phyloP scores from a whole-genome alignment of 495 filamentous ascomycete genomes.

The Penicillium macrosclerotiorum region DNA sequence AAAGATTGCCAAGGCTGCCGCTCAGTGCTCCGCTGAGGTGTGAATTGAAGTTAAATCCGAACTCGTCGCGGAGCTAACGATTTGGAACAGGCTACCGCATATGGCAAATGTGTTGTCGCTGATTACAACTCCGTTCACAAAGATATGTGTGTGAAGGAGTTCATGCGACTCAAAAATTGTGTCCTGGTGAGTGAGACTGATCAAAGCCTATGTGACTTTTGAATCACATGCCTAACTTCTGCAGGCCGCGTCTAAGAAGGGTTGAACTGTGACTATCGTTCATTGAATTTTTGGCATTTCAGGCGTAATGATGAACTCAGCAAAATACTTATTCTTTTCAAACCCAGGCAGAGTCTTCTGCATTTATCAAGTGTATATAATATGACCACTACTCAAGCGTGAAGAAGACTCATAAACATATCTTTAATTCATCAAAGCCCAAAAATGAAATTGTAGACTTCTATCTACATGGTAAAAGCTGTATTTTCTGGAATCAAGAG shows the following conservation, averaged over 20 bases:
- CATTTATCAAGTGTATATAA: no score
- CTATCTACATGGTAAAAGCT: conserved; percentile 9
- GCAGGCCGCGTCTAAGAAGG: conserved; percentile 43
- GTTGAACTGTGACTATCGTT: conserved; percentile 9
- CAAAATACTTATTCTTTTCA: no score
- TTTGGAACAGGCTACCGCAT: conserved; percentile 69
- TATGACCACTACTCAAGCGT: not conserved
- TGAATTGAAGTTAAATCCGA: conserved; percentile 6
- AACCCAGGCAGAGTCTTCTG: no score
- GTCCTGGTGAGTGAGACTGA: conserved; percentile 62
- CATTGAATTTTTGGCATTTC: not conserved
- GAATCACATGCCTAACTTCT: not conserved
- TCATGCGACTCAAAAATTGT: conserved; percentile 84
- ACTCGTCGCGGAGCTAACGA: conserved; percentile 7
- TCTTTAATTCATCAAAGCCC: conserved; percentile 10
- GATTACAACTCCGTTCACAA: conserved; percentile 92
- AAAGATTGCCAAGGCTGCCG: conserved; percentile 78
- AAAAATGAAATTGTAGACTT: conserved; percentile 6
- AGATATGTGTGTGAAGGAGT: conserved; percentile 86
- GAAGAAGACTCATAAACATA: conserved; percentile 4
- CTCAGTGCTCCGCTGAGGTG: conserved; percentile 83
- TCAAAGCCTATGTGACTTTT: not conserved
- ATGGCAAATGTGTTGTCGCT: conserved; percentile 87
- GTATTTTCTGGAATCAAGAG: not conserved
- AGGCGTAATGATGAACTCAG: not conserved